Conservation (phyloP, 345 rosid genomes). For the Xanthoceras sorbifolium region DNA sequence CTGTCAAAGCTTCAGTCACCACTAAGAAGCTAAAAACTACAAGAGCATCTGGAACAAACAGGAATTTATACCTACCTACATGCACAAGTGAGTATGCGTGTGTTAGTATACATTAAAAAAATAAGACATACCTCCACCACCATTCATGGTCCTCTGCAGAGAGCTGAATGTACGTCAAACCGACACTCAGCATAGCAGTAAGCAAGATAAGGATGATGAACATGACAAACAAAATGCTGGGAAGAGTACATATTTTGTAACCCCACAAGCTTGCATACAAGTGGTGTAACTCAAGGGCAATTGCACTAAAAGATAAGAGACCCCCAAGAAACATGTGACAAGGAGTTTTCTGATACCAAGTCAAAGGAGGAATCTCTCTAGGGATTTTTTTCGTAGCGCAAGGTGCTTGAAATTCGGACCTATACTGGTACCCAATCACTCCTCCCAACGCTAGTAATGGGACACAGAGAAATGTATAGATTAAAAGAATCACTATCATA, state of each 20-base stretch:
- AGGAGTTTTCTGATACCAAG: slow-evolving; percentile 69
- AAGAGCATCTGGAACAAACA: background rate
- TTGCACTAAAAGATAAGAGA: slow-evolving; percentile 68
- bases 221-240: slow-evolving; percentile 56
- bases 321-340: slow-evolving; percentile 74
- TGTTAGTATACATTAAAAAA: background rate
- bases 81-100: background rate
- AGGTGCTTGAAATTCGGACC: slow-evolving; percentile 66
- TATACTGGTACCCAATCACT: slow-evolving; percentile 52
- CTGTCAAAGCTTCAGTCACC: background rate
- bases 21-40: background rate
- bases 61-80: background rate
- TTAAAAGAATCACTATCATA: slow-evolving; percentile 54
- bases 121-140: slow-evolving; percentile 89
- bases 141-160: slow-evolving; percentile 83
- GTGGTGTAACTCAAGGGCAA: slow-evolving; percentile 70
- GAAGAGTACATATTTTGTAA: slow-evolving; percentile 62
- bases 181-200: slow-evolving; percentile 56
- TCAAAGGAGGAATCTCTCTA: slow-evolving; percentile 59
- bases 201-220: slow-evolving; percentile 59
- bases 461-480: slow-evolving; percentile 43
- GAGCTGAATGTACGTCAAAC: slow-evolving; percentile 80
- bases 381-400: slow-evolving; percentile 51
- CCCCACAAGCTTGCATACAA: slow-evolving; percentile 77
- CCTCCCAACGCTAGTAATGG: slow-evolving; percentile 84